phyloP scores from a whole-genome alignment of 176 grass and related monocot genomes.

The Musa itinerans region DNA sequence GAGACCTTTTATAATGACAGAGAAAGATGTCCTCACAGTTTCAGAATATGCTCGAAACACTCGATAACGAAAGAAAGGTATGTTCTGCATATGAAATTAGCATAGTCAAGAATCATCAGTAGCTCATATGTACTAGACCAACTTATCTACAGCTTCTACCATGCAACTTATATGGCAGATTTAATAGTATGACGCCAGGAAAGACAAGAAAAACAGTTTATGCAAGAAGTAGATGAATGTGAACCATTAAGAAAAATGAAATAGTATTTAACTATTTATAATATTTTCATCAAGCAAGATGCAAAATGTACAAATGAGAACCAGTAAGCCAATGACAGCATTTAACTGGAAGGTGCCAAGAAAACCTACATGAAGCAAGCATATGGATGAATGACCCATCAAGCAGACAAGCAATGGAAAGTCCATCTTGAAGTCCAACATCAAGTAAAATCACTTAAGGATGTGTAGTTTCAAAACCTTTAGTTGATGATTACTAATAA shows the following conservation, averaged over 20 bases:
- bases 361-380: too few species aligned
- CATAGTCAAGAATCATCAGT: not conserved
- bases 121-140: not conserved
- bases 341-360: too few species aligned
- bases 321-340: too few species aligned
- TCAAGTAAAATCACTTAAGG: too few species aligned
- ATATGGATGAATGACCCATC: too few species aligned
- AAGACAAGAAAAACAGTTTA: not conserved
- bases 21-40: not conserved
- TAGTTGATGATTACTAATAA: too few species aligned
- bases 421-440: too few species aligned
- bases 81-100: not conserved
- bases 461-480: too few species aligned
- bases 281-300: too few species aligned
- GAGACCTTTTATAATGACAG: not conserved
- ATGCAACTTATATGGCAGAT: not conserved
- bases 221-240: not conserved
- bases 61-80: not conserved
- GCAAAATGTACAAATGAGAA: too few species aligned
- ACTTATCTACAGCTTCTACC: not conserved
- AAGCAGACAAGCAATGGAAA: too few species aligned
- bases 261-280: not conserved
- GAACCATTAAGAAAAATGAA: not conserved
- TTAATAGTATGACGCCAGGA: not conserved
- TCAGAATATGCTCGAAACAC: not conserved